A percentile compares a stretch with the other conserved stretches of the same genome.
Evolutionary conservation across 345 rosid genomes (phyloP).

Genomic region (Cardamine resedifolia): DNA sequence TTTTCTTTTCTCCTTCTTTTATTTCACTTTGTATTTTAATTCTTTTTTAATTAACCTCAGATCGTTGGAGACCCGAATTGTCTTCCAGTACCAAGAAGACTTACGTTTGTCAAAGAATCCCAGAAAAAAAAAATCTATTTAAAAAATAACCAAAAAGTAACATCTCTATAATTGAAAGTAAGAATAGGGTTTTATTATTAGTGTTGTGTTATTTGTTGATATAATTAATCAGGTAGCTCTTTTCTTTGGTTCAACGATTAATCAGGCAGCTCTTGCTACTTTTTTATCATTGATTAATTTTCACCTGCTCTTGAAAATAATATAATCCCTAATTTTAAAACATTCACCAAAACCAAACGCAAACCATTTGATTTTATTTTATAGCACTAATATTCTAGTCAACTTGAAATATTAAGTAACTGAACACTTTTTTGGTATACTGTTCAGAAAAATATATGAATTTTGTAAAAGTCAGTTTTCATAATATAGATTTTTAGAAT

Average conservation of each 20-base stretch:
- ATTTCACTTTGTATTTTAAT: conserved; percentile 45
- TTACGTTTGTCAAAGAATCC: conserved; percentile 42
- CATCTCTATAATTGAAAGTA: background rate
- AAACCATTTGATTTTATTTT: background rate
- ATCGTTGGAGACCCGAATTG: conserved; percentile 22
- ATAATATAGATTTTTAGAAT: background rate
- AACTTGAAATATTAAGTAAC: background rate
- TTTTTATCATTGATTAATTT: conserved; percentile 16
- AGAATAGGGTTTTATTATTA: background rate
- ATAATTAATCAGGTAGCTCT: background rate
- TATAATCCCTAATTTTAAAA: background rate
- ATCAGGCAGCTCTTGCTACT: background rate
- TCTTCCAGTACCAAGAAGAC: conserved; percentile 36
- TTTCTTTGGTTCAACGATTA: background rate
- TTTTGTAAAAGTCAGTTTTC: background rate
- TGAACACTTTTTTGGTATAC: background rate
- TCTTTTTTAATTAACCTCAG: conserved; percentile 19
- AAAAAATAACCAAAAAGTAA: background rate
- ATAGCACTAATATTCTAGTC: background rate
- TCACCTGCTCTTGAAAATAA: conserved; percentile 29
- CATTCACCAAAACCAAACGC: background rate
- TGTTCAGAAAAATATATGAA: background rate
- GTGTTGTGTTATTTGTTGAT: conserved; percentile 9
- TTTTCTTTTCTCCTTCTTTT: conserved; percentile 28
- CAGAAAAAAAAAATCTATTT: background rate